Percentiles rank a stretch among this genome's conserved stretches.
Conservation (phyloP, 345 rosid species). For the Populus euphratica region DNA sequence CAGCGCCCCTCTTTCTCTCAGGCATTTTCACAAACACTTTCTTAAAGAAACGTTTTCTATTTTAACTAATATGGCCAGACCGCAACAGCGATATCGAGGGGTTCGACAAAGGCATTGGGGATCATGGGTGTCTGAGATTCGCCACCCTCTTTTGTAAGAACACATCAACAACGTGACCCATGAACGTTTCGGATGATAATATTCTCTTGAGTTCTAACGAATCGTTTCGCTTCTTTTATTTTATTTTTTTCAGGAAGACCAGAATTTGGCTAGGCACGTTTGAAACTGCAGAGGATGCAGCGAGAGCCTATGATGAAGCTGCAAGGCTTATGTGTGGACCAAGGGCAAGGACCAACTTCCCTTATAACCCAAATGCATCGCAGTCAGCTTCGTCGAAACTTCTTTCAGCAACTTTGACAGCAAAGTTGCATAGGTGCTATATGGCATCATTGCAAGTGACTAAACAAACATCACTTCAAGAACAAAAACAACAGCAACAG, state of each 20-base stretch:
- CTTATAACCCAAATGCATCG: conserved; percentile 61
- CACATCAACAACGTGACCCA: background rate
- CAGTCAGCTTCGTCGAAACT: conserved; percentile 79
- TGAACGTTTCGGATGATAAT: background rate
- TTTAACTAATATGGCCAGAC: conserved; percentile 63
- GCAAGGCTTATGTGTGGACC: conserved; percentile 98
- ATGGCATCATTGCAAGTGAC: conserved; percentile 92
- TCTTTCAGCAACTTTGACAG: conserved; percentile 83
- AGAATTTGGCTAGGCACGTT: conserved; percentile 98
- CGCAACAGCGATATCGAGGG: conserved; percentile 91
- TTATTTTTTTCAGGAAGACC: conserved; percentile 59
- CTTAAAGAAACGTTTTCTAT: conserved; percentile 15
- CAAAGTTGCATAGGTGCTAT: conserved; percentile 87
- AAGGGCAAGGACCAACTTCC: conserved; percentile 90
- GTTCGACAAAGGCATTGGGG: conserved; percentile 99
- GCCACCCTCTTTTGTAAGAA: conserved; percentile 84
- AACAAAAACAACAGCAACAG: conserved; percentile 21
- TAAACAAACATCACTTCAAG: conserved; percentile 42
- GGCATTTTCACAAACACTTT: conserved; percentile 47
- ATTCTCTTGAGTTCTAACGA: conserved; percentile 4
- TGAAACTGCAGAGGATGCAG: conserved; percentile 97
- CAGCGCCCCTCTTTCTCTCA: conserved; percentile 12
- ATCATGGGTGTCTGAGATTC: conserved; percentile 99
- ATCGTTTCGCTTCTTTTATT: conserved; percentile 18
- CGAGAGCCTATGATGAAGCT: conserved; percentile 92